phyloP scores from a whole-genome alignment of 202 grass and related monocot genomes.

The Eragrostis tef region DNA sequence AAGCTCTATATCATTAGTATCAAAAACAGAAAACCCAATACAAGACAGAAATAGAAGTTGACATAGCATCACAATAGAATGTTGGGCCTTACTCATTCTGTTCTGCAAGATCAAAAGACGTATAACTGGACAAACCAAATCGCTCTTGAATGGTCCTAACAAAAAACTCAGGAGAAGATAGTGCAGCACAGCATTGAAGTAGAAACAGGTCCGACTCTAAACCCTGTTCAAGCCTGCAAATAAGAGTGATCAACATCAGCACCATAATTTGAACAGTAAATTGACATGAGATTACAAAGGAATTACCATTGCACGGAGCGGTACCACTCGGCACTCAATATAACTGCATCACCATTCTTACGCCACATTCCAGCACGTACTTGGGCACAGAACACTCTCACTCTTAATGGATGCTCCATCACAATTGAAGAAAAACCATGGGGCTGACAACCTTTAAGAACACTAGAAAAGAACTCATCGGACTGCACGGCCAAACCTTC shows the following conservation, averaged over 20 bases:
- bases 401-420: conserved; percentile 95
- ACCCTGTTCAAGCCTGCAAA: conserved; percentile 87
- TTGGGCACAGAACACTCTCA: conserved; percentile 96
- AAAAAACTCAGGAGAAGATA: conserved; percentile 91
- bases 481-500: conserved; percentile 46
- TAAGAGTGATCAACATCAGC: conserved; percentile 40
- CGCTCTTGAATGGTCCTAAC: conserved; percentile 90
- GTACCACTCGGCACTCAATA: conserved; percentile 85
- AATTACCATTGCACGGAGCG: conserved; percentile 89
- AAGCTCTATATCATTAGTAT: conserved; percentile 4
- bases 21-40: conserved; percentile 31
- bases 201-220: conserved; percentile 95
- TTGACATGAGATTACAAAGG: conserved; percentile 9
- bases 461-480: conserved; percentile 67
- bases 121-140: conserved; percentile 90
- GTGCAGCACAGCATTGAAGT: conserved; percentile 90
- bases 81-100: conserved; percentile 77
- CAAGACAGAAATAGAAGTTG: conserved; percentile 29
- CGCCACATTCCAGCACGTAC: conserved; percentile 98
- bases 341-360: conserved; percentile 92
- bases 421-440: conserved; percentile 81
- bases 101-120: conserved; percentile 67
- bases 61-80: conserved; percentile 15
- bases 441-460: conserved; percentile 66
- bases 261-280: conserved; percentile 29